Evolutionary conservation across 208 protist genomes (phyloP).

Genomic region (Leishmania gerbilli): DNA sequence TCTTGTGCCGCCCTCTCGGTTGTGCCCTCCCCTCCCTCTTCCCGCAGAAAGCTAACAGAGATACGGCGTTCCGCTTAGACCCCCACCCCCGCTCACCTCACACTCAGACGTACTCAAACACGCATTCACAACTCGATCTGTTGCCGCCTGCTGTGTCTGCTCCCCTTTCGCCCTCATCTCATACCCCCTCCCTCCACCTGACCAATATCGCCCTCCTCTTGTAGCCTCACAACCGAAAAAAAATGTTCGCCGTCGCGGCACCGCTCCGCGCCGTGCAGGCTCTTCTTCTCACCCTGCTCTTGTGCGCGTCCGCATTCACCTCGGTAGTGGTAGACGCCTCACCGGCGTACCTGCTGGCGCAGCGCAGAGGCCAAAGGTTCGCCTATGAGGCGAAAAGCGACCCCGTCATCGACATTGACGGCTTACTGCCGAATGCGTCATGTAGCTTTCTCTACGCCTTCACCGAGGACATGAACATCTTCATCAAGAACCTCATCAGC

Average conservation of each 20-base stretch:
- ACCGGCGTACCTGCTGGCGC: conserved; percentile 17
- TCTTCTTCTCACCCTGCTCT: not conserved
- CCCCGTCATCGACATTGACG: no score
- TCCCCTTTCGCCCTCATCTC: not conserved
- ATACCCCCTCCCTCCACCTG: not conserved
- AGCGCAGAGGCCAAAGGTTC: conserved; percentile 11
- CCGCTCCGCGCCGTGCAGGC: not conserved
- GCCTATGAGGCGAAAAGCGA: conserved; percentile 18
- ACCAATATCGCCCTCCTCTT: not conserved
- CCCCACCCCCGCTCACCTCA: not conserved
- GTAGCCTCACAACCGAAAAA: not conserved
- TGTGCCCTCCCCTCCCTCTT: not conserved
- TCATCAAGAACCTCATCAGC: conserved; percentile 14
- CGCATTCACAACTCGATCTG: no score
- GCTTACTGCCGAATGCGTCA: conserved; percentile 1
- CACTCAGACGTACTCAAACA: no score
- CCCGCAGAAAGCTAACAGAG: not conserved
- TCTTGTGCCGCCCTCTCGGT: not conserved
- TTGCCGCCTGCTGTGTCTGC: no score
- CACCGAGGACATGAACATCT: conserved; percentile 32
- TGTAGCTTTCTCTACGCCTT: conserved; percentile 28
- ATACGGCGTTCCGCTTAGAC: not conserved
- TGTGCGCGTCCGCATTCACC: not conserved
- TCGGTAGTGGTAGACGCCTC: conserved; percentile 10
- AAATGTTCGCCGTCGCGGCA: not conserved